phyloP scores from a whole-genome alignment of 2,329 filamentous ascomycete genomes.

The Clarireedia monteithiana region DNA sequence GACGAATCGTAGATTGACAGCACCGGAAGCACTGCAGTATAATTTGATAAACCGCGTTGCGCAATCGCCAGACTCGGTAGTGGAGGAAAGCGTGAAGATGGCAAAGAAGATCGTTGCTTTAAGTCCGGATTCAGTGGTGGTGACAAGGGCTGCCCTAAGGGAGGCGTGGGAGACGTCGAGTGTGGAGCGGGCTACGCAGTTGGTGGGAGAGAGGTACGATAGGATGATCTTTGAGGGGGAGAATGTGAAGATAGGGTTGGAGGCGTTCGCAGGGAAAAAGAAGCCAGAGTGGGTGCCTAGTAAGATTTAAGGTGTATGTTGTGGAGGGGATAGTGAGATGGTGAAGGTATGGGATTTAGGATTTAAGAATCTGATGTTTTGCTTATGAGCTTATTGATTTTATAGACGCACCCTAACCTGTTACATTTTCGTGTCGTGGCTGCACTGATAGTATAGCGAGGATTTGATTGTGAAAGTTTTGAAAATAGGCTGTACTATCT shows the following conservation, averaged over 20 bases:
- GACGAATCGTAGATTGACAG: slow-evolving; percentile 51
- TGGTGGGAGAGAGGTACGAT: slow-evolving; percentile 49
- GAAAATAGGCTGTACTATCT: no score
- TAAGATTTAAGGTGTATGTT: slow-evolving; percentile 38
- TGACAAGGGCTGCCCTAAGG: slow-evolving; percentile 61
- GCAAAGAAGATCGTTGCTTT: slow-evolving; percentile 54
- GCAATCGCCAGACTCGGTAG: slow-evolving; percentile 32
- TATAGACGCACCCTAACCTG: no score
- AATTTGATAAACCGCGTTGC: slow-evolving; percentile 62
- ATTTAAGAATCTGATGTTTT: no score
- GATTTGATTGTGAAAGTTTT: no score
- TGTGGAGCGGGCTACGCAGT: slow-evolving; percentile 49
- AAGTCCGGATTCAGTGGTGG: slow-evolving; percentile 67
- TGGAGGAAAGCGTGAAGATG: slow-evolving; percentile 51
- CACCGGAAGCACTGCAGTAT: slow-evolving; percentile 53
- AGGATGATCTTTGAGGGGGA: slow-evolving; percentile 50
- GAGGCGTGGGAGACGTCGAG: slow-evolving; percentile 61
- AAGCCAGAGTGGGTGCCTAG: slow-evolving; percentile 59
- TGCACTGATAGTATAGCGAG: no score
- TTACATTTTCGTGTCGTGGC: no score
- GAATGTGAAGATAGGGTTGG: slow-evolving; percentile 67
- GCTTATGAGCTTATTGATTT: no score
- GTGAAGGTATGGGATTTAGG: no score
- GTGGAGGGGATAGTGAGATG: no score
- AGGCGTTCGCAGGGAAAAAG: slow-evolving; percentile 70